Evolutionary conservation across 805 yeast genomes (phyloP).

Genomic region (Ogataea pignaliae): DNA sequence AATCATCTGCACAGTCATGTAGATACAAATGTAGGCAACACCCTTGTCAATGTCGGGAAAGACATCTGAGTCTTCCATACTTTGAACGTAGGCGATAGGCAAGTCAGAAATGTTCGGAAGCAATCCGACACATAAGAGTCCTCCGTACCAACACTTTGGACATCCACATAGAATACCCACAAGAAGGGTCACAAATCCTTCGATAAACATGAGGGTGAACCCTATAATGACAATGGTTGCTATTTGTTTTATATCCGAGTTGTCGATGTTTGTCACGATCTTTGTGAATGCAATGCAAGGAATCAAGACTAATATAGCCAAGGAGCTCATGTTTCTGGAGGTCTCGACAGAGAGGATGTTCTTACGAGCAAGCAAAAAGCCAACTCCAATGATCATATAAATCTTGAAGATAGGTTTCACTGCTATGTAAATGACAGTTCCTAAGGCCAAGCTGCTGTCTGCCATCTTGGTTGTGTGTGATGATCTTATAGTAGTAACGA

Average conservation of each 20-base stretch:
- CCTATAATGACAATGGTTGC: conserved; percentile 59
- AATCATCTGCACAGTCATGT: conserved; percentile 62
- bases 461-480: conserved; percentile 1
- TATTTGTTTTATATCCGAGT: conserved; percentile 62
- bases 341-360: conserved; percentile 64
- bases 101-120: conserved; percentile 79
- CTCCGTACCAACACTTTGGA: conserved; percentile 76
- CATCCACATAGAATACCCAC: conserved; percentile 47
- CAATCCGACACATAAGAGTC: conserved; percentile 60
- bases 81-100: conserved; percentile 79
- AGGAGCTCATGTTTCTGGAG: conserved; percentile 63
- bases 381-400: conserved; percentile 64
- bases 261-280: conserved; percentile 60
- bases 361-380: conserved; percentile 57
- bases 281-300: conserved; percentile 77
- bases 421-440: conserved; percentile 69
- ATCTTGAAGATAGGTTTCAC: conserved; percentile 86
- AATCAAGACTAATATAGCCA: conserved; percentile 62
- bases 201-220: conserved; percentile 39
- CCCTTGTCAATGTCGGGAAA: conserved; percentile 67
- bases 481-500: no score
- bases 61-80: conserved; percentile 58
- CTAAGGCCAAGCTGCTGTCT: conserved; percentile 32
- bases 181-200: conserved; percentile 38
- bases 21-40: conserved; percentile 78